Base-by-base conservation (phyloP, 176 grass and related monocot genomes). In the Lolium multiflorum region DNA sequence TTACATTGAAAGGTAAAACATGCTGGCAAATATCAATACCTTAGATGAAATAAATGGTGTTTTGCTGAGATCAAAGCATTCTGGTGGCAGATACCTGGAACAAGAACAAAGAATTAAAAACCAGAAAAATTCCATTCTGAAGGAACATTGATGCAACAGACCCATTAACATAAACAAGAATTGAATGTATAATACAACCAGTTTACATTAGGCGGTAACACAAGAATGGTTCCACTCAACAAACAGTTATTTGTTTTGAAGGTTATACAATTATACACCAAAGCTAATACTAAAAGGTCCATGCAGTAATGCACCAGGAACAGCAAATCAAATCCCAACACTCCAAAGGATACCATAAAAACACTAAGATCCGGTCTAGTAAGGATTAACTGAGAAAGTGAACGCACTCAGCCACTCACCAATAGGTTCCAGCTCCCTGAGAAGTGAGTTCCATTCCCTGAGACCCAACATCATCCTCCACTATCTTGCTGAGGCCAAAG, bases 401-500 rank as follows among this genome's bases (percentile, higher is more conserved):
- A 79, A 65, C 47, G 52, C 11, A 79, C 85, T 92, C 83, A 94
- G 94, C 94, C 11, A 67, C 89, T 92, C 85, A 99, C 97, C 97
- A 99, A 76, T 99, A 99, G 71, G 97, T 99, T 85, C 97, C 97
- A 81, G 94, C 97, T 80, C 97, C 97, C 82, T 99, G 97, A 67
- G 97, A 99, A 79, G 97, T 99, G 11, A 99, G 90, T 87, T 97
- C 97, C 97, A 99, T 97, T 84, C 97, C 97, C 82, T 97, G 94
- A 91, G 97, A 99, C 18, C 97, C 97, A 86, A 97, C 97, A 90
- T 99, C 97, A 90, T 99, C 82, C 78, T 99, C 97, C 76, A 99
- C 97, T 83, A 99, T 99, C 87, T 99, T 99, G 91, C 97, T 99
- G 64, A 99, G 94, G 56, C 97, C 97, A 91, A 99, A 99, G 89